These are phyloP conservation scores for Monosporozyma aquatica DNA, from an alignment of 805 yeast species.

Conservation along the genomic window DNA sequence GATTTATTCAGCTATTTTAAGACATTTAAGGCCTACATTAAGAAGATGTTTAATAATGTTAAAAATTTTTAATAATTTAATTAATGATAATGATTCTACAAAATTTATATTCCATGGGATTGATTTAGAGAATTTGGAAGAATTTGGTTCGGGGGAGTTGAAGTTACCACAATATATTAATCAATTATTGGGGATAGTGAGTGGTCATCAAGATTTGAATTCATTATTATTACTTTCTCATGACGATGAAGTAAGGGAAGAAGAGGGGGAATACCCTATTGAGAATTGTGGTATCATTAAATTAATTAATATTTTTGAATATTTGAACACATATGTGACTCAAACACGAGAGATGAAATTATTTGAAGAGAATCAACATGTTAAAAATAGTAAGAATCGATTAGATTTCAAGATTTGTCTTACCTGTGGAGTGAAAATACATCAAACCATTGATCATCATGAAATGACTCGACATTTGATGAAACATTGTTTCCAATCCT, in stretches of 20 bases:
- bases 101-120: conserved; percentile 19
- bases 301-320: conserved; percentile 43
- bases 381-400: conserved; percentile 28
- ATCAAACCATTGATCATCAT: conserved; percentile 24
- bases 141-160: conserved; percentile 2
- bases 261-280: conserved; percentile 10
- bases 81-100: conserved; percentile 21
- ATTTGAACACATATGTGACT: conserved; percentile 34
- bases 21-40: conserved; percentile 20
- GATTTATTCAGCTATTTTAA: conserved; percentile 18
- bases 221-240: conserved; percentile 4
- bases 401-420: conserved; percentile 39
- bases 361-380: conserved; percentile 24
- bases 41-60: conserved; percentile 29
- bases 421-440: conserved; percentile 37
- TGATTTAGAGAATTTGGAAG: conserved; percentile 10
- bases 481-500: conserved; percentile 26
- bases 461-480: conserved; percentile 27
- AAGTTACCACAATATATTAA: conserved; percentile 8
- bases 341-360: conserved; percentile 23
- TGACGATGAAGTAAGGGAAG: background rate
- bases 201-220: too few relatives aligned
- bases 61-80: conserved; percentile 24
- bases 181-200: conserved; percentile 10
- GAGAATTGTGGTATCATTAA: conserved; percentile 50